Evolutionary conservation across 441 rosid genomes (phyloP).

Genomic region (Gossypium lobatum): DNA sequence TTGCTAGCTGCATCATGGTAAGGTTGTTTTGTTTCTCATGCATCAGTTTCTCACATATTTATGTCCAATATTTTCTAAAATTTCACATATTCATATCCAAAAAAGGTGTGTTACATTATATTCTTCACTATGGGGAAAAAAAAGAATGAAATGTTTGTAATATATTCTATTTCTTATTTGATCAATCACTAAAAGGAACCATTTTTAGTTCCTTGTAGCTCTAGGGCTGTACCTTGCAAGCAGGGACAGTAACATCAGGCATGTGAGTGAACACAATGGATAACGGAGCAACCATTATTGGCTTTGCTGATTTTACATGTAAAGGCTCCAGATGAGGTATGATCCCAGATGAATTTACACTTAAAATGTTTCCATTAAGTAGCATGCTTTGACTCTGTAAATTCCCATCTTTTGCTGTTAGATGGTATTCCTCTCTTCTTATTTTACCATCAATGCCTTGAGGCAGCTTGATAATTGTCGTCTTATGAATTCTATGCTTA

Average conservation of each 20-base stretch:
- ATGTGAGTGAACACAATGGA: constrained; percentile 71
- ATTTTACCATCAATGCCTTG: constrained; percentile 20
- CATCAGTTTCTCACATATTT: neutral
- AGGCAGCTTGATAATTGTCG: constrained; percentile 16
- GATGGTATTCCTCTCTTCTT: constrained; percentile 79
- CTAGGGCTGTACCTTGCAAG: constrained; percentile 38
- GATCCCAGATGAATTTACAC: constrained; percentile 52
- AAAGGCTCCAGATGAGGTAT: constrained; percentile 61
- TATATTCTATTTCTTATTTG: constrained; percentile 22
- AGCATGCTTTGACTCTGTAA: constrained; percentile 75
- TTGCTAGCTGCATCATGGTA: neutral
- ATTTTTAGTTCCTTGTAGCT: constrained; percentile 21
- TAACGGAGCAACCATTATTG: constrained; percentile 53
- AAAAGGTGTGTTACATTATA: constrained; percentile 1
- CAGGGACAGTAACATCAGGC: constrained; percentile 45
- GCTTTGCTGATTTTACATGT: constrained; percentile 38
- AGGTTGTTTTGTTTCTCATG: constrained; percentile 3
- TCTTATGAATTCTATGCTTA: constrained; percentile 24
- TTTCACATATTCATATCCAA: neutral
- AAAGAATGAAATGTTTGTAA: constrained; percentile 4
- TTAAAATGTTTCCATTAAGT: constrained; percentile 64
- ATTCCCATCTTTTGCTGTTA: constrained; percentile 68
- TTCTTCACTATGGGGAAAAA: constrained; percentile 6
- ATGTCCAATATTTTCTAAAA: neutral
- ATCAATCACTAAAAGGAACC: constrained; percentile 26